Evolutionary conservation across 768 basidiomycete genomes (phyloP).

Genomic region (Thelephora ganbajun): DNA sequence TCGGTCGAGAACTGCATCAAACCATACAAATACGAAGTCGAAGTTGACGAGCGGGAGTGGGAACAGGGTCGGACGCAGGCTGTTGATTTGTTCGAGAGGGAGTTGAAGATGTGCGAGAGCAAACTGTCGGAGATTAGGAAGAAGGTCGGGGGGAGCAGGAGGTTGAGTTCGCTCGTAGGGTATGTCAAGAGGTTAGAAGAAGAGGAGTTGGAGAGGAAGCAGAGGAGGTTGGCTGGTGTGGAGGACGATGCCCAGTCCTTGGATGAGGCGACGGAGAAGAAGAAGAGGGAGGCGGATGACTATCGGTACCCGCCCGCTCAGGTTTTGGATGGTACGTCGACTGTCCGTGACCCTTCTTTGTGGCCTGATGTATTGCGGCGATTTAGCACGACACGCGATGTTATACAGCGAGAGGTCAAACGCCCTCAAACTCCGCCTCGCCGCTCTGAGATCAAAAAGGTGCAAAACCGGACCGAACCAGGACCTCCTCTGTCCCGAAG

Average conservation of each 20-base stretch:
- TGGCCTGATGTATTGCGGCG: neutral
- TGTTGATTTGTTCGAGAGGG: conserved; percentile 71
- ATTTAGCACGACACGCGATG: conserved; percentile 79
- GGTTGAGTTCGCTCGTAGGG: conserved; percentile 58
- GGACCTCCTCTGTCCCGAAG: conserved; percentile 88
- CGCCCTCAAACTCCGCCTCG: conserved; percentile 75
- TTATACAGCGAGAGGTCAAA: conserved; percentile 71
- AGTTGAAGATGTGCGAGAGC: conserved; percentile 70
- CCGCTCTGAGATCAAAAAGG: conserved; percentile 77
- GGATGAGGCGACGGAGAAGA: conserved; percentile 26
- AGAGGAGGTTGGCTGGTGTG: conserved; percentile 27
- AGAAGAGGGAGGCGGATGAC: conserved; percentile 58
- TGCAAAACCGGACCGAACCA: conserved; percentile 82
- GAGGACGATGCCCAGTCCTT: conserved; percentile 23
- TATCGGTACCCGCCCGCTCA: conserved; percentile 89
- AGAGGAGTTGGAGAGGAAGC: conserved; percentile 50
- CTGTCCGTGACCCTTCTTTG: conserved; percentile 13
- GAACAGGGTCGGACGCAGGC: conserved; percentile 65
- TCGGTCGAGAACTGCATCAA: conserved; percentile 99
- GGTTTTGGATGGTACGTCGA: conserved; percentile 83
- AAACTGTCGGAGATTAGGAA: conserved; percentile 79
- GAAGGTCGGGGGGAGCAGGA: conserved; percentile 77
- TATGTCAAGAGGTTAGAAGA: conserved; percentile 81
- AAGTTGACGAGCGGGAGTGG: conserved; percentile 91
- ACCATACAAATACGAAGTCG: conserved; percentile 97